phyloP scores from a whole-genome alignment of 2,329 filamentous ascomycete species.

The Xylariaceae sp. region DNA sequence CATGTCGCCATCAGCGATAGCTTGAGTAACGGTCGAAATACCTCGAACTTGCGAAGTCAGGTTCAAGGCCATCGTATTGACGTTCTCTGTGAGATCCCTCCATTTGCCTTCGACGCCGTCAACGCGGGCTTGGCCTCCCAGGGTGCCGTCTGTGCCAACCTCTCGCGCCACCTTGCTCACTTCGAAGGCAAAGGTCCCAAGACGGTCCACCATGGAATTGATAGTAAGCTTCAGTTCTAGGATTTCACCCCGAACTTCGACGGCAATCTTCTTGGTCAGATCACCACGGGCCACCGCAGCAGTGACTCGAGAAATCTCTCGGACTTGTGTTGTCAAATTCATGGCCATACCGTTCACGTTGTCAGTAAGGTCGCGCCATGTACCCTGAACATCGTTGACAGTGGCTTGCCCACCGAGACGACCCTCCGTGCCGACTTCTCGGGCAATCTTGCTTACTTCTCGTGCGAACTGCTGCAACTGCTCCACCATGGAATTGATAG shows the following conservation, averaged over 20 bases:
- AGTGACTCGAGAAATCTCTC: slow-evolving; percentile 95
- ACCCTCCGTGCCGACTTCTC: slow-evolving; percentile 95
- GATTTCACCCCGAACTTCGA: slow-evolving; percentile 92
- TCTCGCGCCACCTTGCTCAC: slow-evolving; percentile 94
- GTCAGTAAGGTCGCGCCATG: slow-evolving; percentile 93
- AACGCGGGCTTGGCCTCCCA: slow-evolving; percentile 90
- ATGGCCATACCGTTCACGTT: slow-evolving; percentile 99
- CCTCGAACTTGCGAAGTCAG: slow-evolving; percentile 76
- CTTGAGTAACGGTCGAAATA: slow-evolving; percentile 91
- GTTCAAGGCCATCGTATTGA: slow-evolving; percentile 73
- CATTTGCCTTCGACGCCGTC: slow-evolving; percentile 96
- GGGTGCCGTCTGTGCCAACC: slow-evolving; percentile 91
- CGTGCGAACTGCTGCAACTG: slow-evolving; percentile 95
- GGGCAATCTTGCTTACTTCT: slow-evolving; percentile 93
- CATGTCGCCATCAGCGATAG: slow-evolving; percentile 93
- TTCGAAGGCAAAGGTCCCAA: slow-evolving; percentile 93
- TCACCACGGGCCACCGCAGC: slow-evolving; percentile 93
- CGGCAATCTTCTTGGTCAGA: slow-evolving; percentile 91
- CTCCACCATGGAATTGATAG: slow-evolving; percentile 99
- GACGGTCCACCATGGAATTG: slow-evolving; percentile 97
- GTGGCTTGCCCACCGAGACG: slow-evolving; percentile 91
- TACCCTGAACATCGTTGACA: slow-evolving; percentile 93
- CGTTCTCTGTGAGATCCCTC: slow-evolving; percentile 92
- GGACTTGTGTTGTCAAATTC: slow-evolving; percentile 95
- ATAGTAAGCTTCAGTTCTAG: slow-evolving; percentile 94